Base-by-base conservation (phyloP, 805 yeast species). In the Suhomyces prunicola region DNA sequence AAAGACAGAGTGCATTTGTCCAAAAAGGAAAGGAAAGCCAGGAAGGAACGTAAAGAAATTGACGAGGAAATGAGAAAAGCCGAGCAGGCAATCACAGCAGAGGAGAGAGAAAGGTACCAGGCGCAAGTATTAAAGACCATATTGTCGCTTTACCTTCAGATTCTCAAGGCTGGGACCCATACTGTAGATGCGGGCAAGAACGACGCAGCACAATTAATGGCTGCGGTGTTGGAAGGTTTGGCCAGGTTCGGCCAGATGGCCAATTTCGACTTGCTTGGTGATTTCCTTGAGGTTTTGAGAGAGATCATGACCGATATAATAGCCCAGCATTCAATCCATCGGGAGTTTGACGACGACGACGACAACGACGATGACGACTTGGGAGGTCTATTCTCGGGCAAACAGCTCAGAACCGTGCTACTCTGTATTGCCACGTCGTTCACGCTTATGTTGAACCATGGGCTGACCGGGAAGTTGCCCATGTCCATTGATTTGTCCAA, bases 181-280 rank as follows among this genome's bases (percentile, higher is more conserved):
- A 53, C 59, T 7, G 44, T 50, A 15, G 63, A 59, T 2, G 52
- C 57, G 7, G 79, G 79, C 15, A 78, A 83, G 45, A 81, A 85
- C 17, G 80, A 83, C 39, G 79, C 81, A 17, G 59, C 58, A 27
- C 53, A 54, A 12, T 73, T 94, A 50, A 84, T 90, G 77, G 97
- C 96, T 6, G 79, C 93, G 0, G 96, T 93, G 0, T 75, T 94
- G 51, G 98, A 94, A 72, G 98, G 98, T 3, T 72, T 94, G 52
- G 88, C 97, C 1, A 83, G 84, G 64, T 91, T 86, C 65, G 97
- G 98, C 2, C 94, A 87, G 62, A 85, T 92, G 85, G 91, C 96
- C 23, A 94, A 94, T 65, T 84, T 93, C 53, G 98, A 94, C 59
- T 76, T 94, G 45, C 79, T 94, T 60, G 98, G 98, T 24, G 99